A percentile compares a stretch with the other conserved stretches of the same genome.
Evolutionary conservation across 179 eudicot species (phyloP).

Genomic region (Silene noctiflora): DNA sequence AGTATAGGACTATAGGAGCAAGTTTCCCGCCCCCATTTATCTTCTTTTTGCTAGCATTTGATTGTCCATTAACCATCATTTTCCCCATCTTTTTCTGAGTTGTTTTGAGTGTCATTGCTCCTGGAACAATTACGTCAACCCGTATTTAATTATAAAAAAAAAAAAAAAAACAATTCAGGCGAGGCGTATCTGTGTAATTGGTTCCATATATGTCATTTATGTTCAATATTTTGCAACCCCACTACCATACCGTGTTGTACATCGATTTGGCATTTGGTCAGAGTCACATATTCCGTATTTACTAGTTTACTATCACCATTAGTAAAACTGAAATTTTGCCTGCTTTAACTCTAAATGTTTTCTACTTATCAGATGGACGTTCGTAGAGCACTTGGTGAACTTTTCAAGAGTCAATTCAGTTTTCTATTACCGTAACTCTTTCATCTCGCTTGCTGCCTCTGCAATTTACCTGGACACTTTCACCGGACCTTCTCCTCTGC

Average conservation of each 20-base stretch:
- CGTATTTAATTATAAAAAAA: too few relatives aligned
- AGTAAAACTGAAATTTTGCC: neutral
- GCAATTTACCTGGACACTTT: neutral
- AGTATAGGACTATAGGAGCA: too few relatives aligned
- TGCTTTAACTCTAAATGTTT: neutral
- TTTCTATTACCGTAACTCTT: slow-evolving; percentile 39
- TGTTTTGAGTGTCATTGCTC: too few relatives aligned
- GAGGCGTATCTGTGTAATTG: neutral
- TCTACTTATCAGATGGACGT: slow-evolving; percentile 69
- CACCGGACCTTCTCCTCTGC: neutral
- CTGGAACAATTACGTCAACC: too few relatives aligned
- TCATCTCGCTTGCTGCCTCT: neutral
- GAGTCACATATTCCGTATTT: neutral
- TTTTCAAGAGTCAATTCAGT: slow-evolving; percentile 68
- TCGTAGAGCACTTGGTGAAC: slow-evolving; percentile 84
- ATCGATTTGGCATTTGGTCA: neutral
- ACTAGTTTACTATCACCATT: neutral
- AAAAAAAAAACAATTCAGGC: too few relatives aligned
- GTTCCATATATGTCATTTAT: neutral
- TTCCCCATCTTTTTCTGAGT: too few relatives aligned
- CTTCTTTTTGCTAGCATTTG: too few relatives aligned
- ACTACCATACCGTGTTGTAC: neutral
- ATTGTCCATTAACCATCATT: too few relatives aligned
- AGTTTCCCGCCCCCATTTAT: too few relatives aligned
- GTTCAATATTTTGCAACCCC: neutral